Evolutionary conservation across 2,329 filamentous ascomycete genomes (phyloP).

Genomic region (Trichoderma koningii): DNA sequence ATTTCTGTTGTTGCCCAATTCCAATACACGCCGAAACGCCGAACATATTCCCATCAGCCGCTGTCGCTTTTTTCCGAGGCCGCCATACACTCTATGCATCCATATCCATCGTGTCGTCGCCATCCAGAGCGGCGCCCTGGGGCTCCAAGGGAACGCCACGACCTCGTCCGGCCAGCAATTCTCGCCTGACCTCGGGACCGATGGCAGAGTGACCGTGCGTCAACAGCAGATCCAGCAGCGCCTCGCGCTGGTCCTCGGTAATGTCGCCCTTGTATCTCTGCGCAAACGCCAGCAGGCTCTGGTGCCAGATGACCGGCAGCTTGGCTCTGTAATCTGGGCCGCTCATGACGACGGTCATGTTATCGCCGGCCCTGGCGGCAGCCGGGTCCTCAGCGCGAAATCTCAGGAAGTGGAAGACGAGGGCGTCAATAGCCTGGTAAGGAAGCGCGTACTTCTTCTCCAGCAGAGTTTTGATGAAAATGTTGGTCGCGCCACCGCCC

Average conservation of each 20-base stretch:
- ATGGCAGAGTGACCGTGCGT: constrained; percentile 85
- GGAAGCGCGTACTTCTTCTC: constrained; percentile 98
- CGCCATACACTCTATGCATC: constrained; percentile 43
- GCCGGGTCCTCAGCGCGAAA: constrained; percentile 73
- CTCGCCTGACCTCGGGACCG: constrained; percentile 85
- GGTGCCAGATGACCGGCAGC: constrained; percentile 94
- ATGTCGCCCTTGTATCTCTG: constrained; percentile 95
- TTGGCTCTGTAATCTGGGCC: constrained; percentile 59
- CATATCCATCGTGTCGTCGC: constrained; percentile 90
- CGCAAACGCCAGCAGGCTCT: constrained; percentile 87
- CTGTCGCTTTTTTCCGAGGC: not conserved
- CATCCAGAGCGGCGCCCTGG: constrained; percentile 59
- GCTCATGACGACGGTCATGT: constrained; percentile 51
- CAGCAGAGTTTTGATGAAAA: constrained; percentile 88
- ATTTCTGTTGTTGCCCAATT: constrained; percentile 7
- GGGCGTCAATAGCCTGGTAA: constrained; percentile 88
- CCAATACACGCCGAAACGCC: constrained; percentile 31
- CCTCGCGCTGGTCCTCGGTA: constrained; percentile 91
- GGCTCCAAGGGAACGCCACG: constrained; percentile 70
- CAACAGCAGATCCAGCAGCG: constrained; percentile 81
- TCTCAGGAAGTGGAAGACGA: constrained; percentile 95
- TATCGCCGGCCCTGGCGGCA: constrained; percentile 54
- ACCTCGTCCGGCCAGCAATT: constrained; percentile 84
- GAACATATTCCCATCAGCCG: constrained; percentile 28
- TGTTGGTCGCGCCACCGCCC: constrained; percentile 87